Evolutionary conservation across 768 basidiomycete species (phyloP).

Genomic region (Tremella mesenterica): DNA sequence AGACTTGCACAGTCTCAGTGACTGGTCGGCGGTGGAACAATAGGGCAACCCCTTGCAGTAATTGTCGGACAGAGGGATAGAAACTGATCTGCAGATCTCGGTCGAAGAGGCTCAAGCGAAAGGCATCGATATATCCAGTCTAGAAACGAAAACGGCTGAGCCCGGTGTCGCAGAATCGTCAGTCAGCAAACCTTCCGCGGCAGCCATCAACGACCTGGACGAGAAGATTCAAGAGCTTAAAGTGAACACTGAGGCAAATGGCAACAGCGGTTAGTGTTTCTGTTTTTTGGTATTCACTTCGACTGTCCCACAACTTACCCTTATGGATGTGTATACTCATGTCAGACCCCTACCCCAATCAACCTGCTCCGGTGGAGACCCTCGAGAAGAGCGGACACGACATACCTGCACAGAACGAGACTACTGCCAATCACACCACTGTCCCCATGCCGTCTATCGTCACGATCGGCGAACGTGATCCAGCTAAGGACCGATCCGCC

Average conservation of each 20-base stretch:
- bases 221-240: slow-evolving; percentile 31
- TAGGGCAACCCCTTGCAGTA: neutral
- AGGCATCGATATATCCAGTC: slow-evolving; percentile 31
- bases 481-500: slow-evolving; percentile 35
- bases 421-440: slow-evolving; percentile 32
- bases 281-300: slow-evolving; percentile 10
- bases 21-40: too few species aligned
- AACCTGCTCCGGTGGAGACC: slow-evolving; percentile 4
- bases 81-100: slow-evolving; percentile 26
- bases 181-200: slow-evolving; percentile 21
- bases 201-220: slow-evolving; percentile 25
- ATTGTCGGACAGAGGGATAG: neutral
- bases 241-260: slow-evolving; percentile 8
- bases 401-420: slow-evolving; percentile 40
- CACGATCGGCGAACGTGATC: slow-evolving; percentile 22
- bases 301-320: neutral
- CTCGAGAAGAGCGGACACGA: slow-evolving; percentile 21
- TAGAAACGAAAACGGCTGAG: slow-evolving; percentile 23
- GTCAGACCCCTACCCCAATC: slow-evolving; percentile 3
- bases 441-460: slow-evolving; percentile 40
- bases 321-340: neutral
- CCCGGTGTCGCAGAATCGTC: slow-evolving; percentile 22
- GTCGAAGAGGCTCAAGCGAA: slow-evolving; percentile 38
- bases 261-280: slow-evolving; percentile 2
- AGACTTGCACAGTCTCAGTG: too few species aligned